Conservation (phyloP, 306 rosid species). For the Rosa rugosa region DNA sequence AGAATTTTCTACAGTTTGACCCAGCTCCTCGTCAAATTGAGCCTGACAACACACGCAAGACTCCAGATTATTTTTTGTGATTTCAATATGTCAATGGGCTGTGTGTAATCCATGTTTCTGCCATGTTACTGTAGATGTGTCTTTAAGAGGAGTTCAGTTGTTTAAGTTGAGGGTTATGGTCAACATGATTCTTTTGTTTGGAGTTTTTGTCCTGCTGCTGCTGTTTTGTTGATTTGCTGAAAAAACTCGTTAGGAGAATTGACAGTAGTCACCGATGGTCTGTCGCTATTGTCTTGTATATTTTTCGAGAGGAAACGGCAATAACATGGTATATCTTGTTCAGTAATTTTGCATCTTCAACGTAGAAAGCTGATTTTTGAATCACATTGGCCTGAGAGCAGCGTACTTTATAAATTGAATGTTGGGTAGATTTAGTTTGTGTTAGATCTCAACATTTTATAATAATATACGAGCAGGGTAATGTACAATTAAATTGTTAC, state of each 20-base stretch:
- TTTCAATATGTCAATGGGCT: constrained; percentile 41
- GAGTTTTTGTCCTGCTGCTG: constrained; percentile 51
- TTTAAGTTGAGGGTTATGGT: constrained; percentile 60
- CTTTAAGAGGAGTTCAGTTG: constrained; percentile 52
- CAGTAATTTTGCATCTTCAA: constrained; percentile 46
- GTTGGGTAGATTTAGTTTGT: background rate
- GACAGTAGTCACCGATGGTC: constrained; percentile 52
- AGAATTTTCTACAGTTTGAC: constrained; percentile 97
- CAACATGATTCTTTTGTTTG: constrained; percentile 78
- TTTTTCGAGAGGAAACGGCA: constrained; percentile 65
- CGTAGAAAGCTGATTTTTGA: constrained; percentile 46
- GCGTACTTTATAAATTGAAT: background rate
- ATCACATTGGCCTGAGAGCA: constrained; percentile 9
- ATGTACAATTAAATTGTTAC: background rate
- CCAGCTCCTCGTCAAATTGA: constrained; percentile 98
- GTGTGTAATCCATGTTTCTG: constrained; percentile 66
- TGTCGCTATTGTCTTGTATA: constrained; percentile 63
- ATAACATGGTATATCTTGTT: constrained; percentile 64
- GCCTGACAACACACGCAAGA: constrained; percentile 96
- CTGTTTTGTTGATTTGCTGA: constrained; percentile 59
- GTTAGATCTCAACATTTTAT: background rate
- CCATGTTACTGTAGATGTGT: constrained; percentile 68
- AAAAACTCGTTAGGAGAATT: constrained; percentile 58
- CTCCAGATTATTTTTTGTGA: constrained; percentile 98
- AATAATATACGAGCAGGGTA: background rate